Base-by-base conservation (phyloP, 352 stramenopile species). In the Thraustotheca clavata region DNA sequence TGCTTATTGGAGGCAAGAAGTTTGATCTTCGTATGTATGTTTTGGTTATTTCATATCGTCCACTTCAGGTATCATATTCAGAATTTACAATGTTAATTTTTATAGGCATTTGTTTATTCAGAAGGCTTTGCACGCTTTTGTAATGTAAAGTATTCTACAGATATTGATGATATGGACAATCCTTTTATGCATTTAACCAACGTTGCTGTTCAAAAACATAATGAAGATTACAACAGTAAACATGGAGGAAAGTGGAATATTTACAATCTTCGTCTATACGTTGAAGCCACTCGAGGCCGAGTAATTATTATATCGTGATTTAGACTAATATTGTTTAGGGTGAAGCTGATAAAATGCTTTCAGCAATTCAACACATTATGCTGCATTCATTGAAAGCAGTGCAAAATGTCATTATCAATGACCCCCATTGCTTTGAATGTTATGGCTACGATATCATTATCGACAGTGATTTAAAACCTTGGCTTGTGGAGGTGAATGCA, bases 401-500 rank as follows among this genome's bases (percentile, higher is more conserved):
- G 11, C 88, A 98, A 73, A 72, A 88, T 41, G 83, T 96, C 41
- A 95, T 98, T 69, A 97, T 97, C 61, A 96, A 96, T 70, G 89
- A 97, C 73, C 57, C 77, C 48, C 88, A 97, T 69, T 96, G 92
- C 80, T 98, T 97, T 67, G 91, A 98, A 70, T 95, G 89, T 67
- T 98, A 97, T 68, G 91, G 91, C 59, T 98, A 97, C 74, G 91
- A 98, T 71, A 90, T 98, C 48, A 94, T 98, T 52, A 74, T 98
- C 40, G 91, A 97, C 75, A 80, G 86, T 38, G 76, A 84, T 11
- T 81, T 98, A 36, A 96, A 96, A 73, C 87, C 90, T 12, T 98
- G 91, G 91, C 77, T 98, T 22, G 79, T 97, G 11, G 91, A 98
- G 69, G 91, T 89, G 20, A 91, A 91, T 48, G 82, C 80, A 12